Evolutionary conservation across 306 rosid genomes (phyloP), one percentile per base, ranked within the genome.

Genomic region (Adenanthera pavonina): DNA sequence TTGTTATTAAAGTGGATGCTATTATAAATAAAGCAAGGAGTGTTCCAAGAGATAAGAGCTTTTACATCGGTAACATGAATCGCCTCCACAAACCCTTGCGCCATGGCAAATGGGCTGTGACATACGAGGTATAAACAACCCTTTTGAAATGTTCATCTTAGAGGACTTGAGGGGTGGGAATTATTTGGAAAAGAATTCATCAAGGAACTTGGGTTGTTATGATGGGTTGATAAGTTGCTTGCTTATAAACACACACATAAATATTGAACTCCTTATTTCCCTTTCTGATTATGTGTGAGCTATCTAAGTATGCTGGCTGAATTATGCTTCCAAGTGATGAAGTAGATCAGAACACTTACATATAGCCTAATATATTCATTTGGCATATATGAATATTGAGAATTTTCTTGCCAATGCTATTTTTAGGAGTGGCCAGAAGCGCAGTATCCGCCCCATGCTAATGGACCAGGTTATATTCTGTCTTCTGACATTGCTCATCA

Each of bases 81-180:
- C 89, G 87, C 84, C 84, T 81, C 83, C 97, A 91, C 84, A 87
- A 86, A 84, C 98, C 98, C 57, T 83, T 92, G 81, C 97, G 98
- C 65, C 11, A 80, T 51, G 98, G 98, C 13, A 94, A 94, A 91
- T 94, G 98, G 98, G 97, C 93, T 0, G 98, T 94, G 56, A 90
- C 98, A 40, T 91, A 87, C 64, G 91, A 92, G 94, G 98, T 94
- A 88, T 60, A 12, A 51, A 67, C 33, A 53, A 79, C 53, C 69
- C 13, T 15, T 53, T 51, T 69, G 61, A 60, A 20, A 44, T 78
- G 70, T 82, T 33, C 15, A 9, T 76, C 16, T 77, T 8, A 8
- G 30, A 40, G 71, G 9, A 70, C 14, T 51, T 48, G 30, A 54
- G 30, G 62, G 48, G 11, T 47, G 51, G 43, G 12, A 47, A 2